phyloP scores from a whole-genome alignment of 2,329 filamentous ascomycete genomes.

The Xylariaceae sp. region DNA sequence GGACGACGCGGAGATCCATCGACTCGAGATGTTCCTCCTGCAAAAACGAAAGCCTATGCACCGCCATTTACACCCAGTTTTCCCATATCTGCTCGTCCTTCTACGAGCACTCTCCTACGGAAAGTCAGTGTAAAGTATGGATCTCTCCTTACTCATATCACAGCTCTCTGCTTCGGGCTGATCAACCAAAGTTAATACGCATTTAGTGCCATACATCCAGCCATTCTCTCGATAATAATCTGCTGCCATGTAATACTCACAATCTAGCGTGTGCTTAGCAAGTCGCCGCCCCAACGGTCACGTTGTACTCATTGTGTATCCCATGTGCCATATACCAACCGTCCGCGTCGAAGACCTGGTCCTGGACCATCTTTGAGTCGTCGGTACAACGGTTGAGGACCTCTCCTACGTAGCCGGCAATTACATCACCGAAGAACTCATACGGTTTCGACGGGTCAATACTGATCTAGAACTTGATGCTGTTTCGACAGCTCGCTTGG shows the following conservation, averaged over 20 bases:
- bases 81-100: too few relatives aligned
- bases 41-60: too few relatives aligned
- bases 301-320: background rate
- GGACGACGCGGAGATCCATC: conserved; percentile 51
- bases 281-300: background rate
- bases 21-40: conserved; percentile 38
- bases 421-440: background rate
- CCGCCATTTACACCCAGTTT: too few relatives aligned
- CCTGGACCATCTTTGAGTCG: background rate
- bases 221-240: too few relatives aligned
- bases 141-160: conserved; percentile 14
- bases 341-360: background rate
- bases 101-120: too few relatives aligned
- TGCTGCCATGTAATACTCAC: too few relatives aligned
- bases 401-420: background rate
- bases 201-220: background rate
- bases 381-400: background rate
- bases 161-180: conserved; percentile 12
- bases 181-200: conserved; percentile 10
- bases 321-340: background rate
- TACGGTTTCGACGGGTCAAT: too few relatives aligned
- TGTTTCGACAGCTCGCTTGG: background rate
- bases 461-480: background rate
- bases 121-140: conserved; percentile 5
- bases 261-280: background rate